Base-by-base conservation (phyloP, 345 rosid genomes). In the Aquilaria malaccensis region DNA sequence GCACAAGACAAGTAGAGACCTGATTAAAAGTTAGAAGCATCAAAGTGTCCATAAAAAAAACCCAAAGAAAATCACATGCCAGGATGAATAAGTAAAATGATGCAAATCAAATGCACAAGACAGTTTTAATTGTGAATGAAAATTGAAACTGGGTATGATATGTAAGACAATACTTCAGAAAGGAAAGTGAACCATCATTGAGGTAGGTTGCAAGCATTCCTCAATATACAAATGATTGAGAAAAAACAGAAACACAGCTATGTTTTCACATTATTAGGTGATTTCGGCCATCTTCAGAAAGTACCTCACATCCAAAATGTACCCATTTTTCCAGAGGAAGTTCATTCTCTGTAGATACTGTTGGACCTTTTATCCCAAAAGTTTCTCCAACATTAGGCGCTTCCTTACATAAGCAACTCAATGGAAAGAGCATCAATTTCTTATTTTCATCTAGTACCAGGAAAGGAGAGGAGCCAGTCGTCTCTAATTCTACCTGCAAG, bases 221-320 rank as follows among this genome's bases (percentile, higher is more conserved):
- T 60, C 55, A 49, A 9, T n/a, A 50, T 48, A 33, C 3, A n/a
- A 61, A 11, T 22, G 29, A 32, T 10, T 0, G 52, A 61, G 33
- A 41, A 52, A 12, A 52, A 62, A 31, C 33, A 50, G 11, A 7
- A 41, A 52, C 54, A 62, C 50, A 62, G 12, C 14, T 11, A 60
- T 49, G 46, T 6, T 32, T 49, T 10, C 37, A 12, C 3, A 15
- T 9, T 60, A 32, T 14, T 12, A 43, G 13, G 22, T 15, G 33
- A 45, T 33, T 52, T 22, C 10, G 10, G 2, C 7, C 43, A 56
- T 58, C 11, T 67, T 62, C 30, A 51, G 14, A 67, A 48, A 66
- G 62, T 67, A 83, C 95, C 91, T 84, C 83, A 41, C 86, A 91
- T 55, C 85, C 89, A 56, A 91, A 84, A 74, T 87, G 95, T 52